A percentile compares a stretch with the other conserved stretches of the same genome.
Evolutionary conservation across 2,329 filamentous ascomycete genomes (phyloP).

Genomic region (Verticillium zaregamsianum): DNA sequence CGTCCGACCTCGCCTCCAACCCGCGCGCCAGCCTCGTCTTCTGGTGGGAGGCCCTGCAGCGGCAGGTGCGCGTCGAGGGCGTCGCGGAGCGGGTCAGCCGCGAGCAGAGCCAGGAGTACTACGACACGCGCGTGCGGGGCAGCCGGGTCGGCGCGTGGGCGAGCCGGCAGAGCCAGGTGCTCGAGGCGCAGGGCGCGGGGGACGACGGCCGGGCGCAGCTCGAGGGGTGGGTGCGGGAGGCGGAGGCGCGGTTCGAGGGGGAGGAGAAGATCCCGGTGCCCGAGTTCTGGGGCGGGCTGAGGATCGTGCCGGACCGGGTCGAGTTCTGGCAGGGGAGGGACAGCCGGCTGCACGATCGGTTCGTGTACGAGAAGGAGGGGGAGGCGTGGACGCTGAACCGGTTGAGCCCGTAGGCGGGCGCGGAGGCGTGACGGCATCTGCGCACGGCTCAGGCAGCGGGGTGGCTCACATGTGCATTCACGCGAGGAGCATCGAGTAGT

Average conservation of each 20-base stretch:
- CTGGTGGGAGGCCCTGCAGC: constrained; percentile 81
- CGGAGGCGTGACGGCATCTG: too few relatives aligned
- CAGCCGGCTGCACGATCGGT: constrained; percentile 89
- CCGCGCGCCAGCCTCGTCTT: constrained; percentile 80
- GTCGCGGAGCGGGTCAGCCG: constrained; percentile 58
- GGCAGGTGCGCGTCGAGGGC: constrained; percentile 90
- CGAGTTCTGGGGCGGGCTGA: constrained; percentile 89
- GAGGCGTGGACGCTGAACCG: constrained; percentile 65
- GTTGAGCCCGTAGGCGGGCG: constrained; percentile 58
- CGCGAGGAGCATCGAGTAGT: not conserved
- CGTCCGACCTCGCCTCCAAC: constrained; percentile 67
- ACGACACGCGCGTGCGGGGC: constrained; percentile 67
- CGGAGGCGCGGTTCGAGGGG: constrained; percentile 70
- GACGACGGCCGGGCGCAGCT: constrained; percentile 71
- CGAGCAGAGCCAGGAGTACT: constrained; percentile 71
- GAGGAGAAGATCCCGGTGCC: constrained; percentile 81
- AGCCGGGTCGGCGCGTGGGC: constrained; percentile 91
- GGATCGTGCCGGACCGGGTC: constrained; percentile 77
- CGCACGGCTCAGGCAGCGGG: not conserved
- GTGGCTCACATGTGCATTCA: not conserved
- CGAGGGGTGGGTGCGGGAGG: constrained; percentile 72
- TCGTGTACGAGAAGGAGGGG: constrained; percentile 69
- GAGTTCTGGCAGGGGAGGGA: constrained; percentile 97
- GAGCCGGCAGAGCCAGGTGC: constrained; percentile 77
- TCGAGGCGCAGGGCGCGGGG: constrained; percentile 40